phyloP scores from a whole-genome alignment of 2,329 filamentous ascomycete genomes.

The Cadophora sp. region DNA sequence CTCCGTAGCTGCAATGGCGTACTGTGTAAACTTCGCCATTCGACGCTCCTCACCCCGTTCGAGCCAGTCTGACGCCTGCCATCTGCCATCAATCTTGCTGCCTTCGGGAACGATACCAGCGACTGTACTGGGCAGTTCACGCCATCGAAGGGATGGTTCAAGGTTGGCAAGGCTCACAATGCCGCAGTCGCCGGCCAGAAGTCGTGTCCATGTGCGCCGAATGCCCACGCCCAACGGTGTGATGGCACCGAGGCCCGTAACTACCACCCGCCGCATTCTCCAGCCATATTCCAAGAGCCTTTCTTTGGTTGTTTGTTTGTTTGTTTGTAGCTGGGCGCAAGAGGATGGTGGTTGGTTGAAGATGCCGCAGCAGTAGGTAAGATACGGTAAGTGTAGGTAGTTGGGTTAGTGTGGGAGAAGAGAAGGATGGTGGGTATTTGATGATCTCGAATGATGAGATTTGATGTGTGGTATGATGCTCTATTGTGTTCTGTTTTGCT shows the following conservation, averaged over 20 bases:
- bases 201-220: slow-evolving; percentile 78
- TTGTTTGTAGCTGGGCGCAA: too few species aligned
- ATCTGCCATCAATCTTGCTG: slow-evolving; percentile 51
- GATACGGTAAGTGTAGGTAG: too few species aligned
- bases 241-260: slow-evolving; percentile 82
- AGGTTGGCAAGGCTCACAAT: slow-evolving; percentile 74
- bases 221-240: slow-evolving; percentile 85
- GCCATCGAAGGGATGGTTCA: slow-evolving; percentile 58
- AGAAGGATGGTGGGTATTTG: too few species aligned
- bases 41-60: slow-evolving; percentile 66
- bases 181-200: slow-evolving; percentile 81
- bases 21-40: slow-evolving; percentile 92
- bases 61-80: slow-evolving; percentile 62
- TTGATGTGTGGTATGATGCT: too few species aligned
- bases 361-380: too few species aligned
- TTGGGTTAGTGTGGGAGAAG: too few species aligned
- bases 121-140: slow-evolving; percentile 80
- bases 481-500: too few species aligned
- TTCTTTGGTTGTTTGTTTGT: not conserved
- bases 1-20: slow-evolving; percentile 83
- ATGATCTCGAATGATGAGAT: too few species aligned
- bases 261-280: slow-evolving; percentile 71
- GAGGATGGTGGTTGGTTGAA: too few species aligned
- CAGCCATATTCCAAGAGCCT: slow-evolving; percentile 32
- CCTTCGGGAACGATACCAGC: slow-evolving; percentile 80